Evolutionary conservation across 2,329 filamentous ascomycete genomes (phyloP), one percentile per base, ranked within the genome.

Genomic region (Botryosphaeria agaves): DNA sequence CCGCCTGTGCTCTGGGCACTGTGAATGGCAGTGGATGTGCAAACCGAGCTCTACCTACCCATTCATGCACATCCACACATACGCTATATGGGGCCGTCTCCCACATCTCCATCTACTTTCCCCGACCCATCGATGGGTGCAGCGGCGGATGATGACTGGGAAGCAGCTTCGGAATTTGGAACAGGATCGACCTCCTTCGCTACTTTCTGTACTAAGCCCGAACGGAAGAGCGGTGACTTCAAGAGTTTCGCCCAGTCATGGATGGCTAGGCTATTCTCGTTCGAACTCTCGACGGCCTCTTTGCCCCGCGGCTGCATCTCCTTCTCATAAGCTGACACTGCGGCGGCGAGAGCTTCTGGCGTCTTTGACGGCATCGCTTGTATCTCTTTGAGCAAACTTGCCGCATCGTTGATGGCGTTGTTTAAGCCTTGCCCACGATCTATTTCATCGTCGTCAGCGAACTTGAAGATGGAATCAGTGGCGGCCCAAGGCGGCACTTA

Each of bases 341-440:
- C 21, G 9, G 21, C 21, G 9, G 21, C 21, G 3, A 23, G 7
- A 4, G 21, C 21, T 23, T 23, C 21, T 23, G 3, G 21, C 4
- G 21, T 23, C 21, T 23, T 23, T 23, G 9, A 9, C 7, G 21
- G 21, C 21, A 23, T 23, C 9, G 21, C 21, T 7, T 3, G 3
- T 7, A 23, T 4, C 21, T 23, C 9, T 12, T 23, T 9, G 9
- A 23, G 21, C 7, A 23, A 23, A 3, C 20, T 27, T 11, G 38
- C 35, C 2, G 49, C 56, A 31, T 62, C 59, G 1, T 42, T 41
- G 25, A 62, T 53, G 18, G 49, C 51, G 36, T 61, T 53, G 34
- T 63, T 59, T 20, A 58, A 49, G 5, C 57, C 57, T 38, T 63
- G 59, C 1, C 57, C 59, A n/a, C 58, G 53, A 36, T 53, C 50